Conservation (phyloP, 2,329 filamentous ascomycete species). For the Zymoseptoria crescenta region DNA sequence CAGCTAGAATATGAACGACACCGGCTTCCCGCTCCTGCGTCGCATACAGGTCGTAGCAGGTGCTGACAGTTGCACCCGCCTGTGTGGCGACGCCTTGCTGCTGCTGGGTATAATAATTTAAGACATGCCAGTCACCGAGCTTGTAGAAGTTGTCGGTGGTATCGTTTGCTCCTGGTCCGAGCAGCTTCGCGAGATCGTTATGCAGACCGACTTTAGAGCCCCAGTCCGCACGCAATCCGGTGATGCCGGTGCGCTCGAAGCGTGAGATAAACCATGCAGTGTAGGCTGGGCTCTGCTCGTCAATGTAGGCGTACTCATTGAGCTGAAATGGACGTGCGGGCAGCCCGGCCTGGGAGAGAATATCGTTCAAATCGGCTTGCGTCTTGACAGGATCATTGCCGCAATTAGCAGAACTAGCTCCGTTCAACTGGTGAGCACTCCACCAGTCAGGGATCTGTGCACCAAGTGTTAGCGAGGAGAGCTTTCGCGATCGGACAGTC, state of each 20-base stretch:
- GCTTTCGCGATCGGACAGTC: background rate
- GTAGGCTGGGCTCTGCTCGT: background rate
- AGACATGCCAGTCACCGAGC: background rate
- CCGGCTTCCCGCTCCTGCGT: background rate
- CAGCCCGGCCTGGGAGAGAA: background rate
- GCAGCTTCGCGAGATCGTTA: background rate
- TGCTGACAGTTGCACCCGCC: background rate
- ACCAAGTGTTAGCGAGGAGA: background rate
- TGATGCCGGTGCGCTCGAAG: background rate
- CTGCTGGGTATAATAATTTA: background rate
- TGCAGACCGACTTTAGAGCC: background rate
- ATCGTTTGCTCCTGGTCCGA: background rate
- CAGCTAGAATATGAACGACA: background rate
- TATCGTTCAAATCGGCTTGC: background rate
- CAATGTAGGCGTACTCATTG: background rate
- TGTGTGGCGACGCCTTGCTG: background rate
- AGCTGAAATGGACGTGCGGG: background rate
- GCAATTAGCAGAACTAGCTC: background rate
- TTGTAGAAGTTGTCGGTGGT: background rate
- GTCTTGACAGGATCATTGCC: background rate
- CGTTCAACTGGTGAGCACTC: background rate
- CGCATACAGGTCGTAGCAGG: slow-evolving; percentile 1
- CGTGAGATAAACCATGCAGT: background rate
- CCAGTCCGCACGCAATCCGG: background rate
- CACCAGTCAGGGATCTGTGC: background rate